Conservation (phyloP, 2,329 filamentous ascomycete genomes). For the Aspergillus puulaauensis region DNA sequence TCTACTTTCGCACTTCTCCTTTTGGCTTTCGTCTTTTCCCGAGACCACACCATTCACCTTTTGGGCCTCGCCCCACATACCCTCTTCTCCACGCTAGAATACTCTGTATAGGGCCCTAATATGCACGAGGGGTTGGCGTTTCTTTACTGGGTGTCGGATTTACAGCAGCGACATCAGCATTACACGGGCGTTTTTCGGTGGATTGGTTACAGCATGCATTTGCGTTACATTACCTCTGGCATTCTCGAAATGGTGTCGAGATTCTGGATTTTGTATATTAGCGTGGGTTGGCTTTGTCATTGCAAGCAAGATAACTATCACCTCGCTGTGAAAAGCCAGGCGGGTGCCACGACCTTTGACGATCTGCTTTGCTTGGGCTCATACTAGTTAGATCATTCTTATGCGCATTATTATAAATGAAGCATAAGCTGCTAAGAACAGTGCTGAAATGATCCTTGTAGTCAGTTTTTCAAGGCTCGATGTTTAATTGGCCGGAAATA, state of each 20-base stretch:
- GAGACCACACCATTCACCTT: background rate
- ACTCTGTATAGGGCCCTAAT: conserved; percentile 1
- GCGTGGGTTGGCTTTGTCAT: conserved; percentile 26
- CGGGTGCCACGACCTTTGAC: conserved; percentile 21
- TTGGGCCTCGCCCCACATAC: background rate
- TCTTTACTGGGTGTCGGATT: conserved; percentile 17
- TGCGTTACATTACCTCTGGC: conserved; percentile 29
- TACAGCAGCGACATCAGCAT: conserved; percentile 23
- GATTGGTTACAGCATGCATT: conserved; percentile 27
- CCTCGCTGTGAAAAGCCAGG: conserved; percentile 17
- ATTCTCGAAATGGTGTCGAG: conserved; percentile 20
- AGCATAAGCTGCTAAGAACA: background rate
- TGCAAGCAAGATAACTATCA: conserved; percentile 10
- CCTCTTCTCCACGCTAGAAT: conserved; percentile 2
- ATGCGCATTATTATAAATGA: conserved; percentile 16
- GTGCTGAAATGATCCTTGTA: background rate
- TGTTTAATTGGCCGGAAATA: background rate
- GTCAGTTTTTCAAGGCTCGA: background rate
- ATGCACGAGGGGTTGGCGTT: conserved; percentile 22
- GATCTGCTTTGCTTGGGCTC: conserved; percentile 16
- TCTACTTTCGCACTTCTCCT: conserved; percentile 20
- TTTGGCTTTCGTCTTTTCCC: background rate
- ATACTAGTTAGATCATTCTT: conserved; percentile 22
- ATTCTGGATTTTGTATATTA: conserved; percentile 39
- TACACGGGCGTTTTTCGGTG: conserved; percentile 24